A percentile compares a stretch with the other conserved stretches of the same genome.
phyloP scores from a whole-genome alignment of 768 basidiomycete genomes.

The Sporobolomyces roseus region DNA sequence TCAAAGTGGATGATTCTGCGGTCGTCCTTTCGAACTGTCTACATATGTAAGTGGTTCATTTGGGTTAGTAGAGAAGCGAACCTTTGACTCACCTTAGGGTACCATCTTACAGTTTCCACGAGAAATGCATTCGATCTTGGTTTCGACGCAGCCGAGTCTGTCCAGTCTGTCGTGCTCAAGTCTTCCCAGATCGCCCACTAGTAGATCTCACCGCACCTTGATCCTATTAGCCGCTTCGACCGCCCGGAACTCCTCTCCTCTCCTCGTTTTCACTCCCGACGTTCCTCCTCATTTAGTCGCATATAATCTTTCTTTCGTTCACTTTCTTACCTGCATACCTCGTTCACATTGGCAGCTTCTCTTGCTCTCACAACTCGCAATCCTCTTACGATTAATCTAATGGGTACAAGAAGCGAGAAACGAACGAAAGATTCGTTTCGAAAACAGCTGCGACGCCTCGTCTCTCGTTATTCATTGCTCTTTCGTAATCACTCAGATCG shows the following conservation, averaged over 20 bases:
- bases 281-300: not conserved
- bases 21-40: constrained; percentile 39
- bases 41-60: constrained; percentile 35
- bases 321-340: too few relatives aligned
- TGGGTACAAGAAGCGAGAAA: too few relatives aligned
- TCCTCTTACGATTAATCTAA: too few relatives aligned
- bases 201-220: not conserved
- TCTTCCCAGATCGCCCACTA: constrained; percentile 19
- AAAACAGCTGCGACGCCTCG: too few relatives aligned
- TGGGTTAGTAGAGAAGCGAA: too few relatives aligned
- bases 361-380: too few relatives aligned
- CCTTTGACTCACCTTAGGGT: too few relatives aligned
- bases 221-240: too few relatives aligned
- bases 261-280: not conserved
- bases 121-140: constrained; percentile 31
- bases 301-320: not conserved
- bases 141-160: constrained; percentile 26
- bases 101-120: constrained; percentile 40
- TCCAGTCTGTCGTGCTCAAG: constrained; percentile 32
- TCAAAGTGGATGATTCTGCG: constrained; percentile 35
- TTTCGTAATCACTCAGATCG: too few relatives aligned
- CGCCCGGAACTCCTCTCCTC: too few relatives aligned
- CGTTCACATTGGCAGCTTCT: too few relatives aligned
- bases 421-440: too few relatives aligned
- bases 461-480: not conserved